phyloP scores from a whole-genome alignment of 1,139 yeast genomes.

The Wickerhamomyces sp. region DNA sequence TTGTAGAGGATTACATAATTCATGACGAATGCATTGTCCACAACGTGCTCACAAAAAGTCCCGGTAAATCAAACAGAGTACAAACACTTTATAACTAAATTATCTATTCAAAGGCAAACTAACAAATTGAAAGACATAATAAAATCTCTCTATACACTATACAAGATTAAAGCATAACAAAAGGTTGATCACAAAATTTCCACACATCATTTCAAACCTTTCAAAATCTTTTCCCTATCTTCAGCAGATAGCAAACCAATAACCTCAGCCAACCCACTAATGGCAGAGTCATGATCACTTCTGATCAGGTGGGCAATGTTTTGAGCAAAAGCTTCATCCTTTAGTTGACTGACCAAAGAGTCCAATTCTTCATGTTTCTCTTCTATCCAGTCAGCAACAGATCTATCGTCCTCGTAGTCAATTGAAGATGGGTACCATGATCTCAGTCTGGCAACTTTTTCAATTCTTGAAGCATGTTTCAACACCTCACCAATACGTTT shows the following conservation, averaged over 20 bases:
- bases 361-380: constrained; percentile 64
- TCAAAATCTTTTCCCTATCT: constrained; percentile 46
- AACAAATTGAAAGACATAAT: no score
- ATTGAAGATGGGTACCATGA: constrained; percentile 79
- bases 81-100: no score
- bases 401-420: constrained; percentile 68
- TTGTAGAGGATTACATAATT: no score
- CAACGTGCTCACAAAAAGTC: no score
- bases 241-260: constrained; percentile 52
- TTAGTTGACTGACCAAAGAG: constrained; percentile 56
- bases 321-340: constrained; percentile 58
- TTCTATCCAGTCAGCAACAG: constrained; percentile 84
- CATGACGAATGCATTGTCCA: no score
- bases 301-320: constrained; percentile 56
- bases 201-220: constrained; percentile 23
- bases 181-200: no score
- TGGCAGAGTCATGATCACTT: constrained; percentile 49
- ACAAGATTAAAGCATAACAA: no score
- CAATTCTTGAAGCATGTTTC: constrained; percentile 62
- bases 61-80: no score
- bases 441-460: constrained; percentile 79
- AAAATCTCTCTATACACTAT: no score
- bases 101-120: no score
- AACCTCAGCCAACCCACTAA: constrained; percentile 57
- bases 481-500: constrained; percentile 66